Base-by-base conservation (phyloP, 495 filamentous ascomycete species). In the Sphaerosporella brunnea region DNA sequence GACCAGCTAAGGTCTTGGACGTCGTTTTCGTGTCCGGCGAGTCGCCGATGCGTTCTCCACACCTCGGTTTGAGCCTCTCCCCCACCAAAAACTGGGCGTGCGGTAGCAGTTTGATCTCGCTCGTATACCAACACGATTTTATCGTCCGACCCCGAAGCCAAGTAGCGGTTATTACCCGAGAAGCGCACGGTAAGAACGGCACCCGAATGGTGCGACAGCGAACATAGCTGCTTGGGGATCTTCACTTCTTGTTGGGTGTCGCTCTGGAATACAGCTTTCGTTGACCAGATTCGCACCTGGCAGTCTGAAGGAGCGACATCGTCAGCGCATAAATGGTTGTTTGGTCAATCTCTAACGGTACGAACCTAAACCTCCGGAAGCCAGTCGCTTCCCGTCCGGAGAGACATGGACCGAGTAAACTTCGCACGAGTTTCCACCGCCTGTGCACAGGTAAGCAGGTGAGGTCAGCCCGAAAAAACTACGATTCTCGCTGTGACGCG, bases 1-100 rank as follows among this genome's bases (percentile, higher is more conserved):
- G 90, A 93, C 90, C 90, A 99, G 24, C 84, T 90, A 47, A 96
- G 69, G 70, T 99, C 92, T 64, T 96, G 90, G 30, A 99, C 85
- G 67, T 99, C 90, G 64, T 96, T 96, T 44, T 99, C 90, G 59
- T 99, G 90, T 7, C 92, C 92, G 39, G 93, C 88, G 41, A 99
- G 68, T 52, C 90, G 80, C 50, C 84, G 79, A 49, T 84, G 75
- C 25, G 92, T 92, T 60, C 90, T 83, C 90, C 90, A 99, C 57
- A 92, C 93, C 66, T 99, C 90, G 19, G 88, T 81, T 0, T 88
- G 84, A 23, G 83, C 74, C 56, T 96, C 92, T 58, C 92, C 92
- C 16, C 83, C 78, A 36, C 87, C 86, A 80, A 66, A 45, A 45
- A 51, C 36, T 30, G 43, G 39, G 23, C 64, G 49, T 38, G 36